A percentile compares a stretch with the other conserved stretches of the same genome.
Conservation (phyloP, 371 early-diverging fungal genomes). For the Syncephalastrum contaminatum region DNA sequence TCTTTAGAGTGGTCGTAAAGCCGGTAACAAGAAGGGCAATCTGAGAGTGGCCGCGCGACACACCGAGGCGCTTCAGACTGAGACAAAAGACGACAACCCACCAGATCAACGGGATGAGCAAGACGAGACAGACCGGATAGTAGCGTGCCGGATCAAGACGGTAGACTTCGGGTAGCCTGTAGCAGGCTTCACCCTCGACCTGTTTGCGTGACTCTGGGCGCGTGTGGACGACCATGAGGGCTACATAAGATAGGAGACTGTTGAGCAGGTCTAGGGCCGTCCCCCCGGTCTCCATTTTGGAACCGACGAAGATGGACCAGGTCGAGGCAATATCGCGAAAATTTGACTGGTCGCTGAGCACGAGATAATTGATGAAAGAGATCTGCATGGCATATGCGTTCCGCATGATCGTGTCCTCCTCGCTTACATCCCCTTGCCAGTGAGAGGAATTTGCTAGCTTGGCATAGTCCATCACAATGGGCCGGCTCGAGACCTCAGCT, state of each 20-base stretch:
- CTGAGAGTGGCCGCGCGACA: slow-evolving; percentile 4
- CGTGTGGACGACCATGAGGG: no score
- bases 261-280: no score
- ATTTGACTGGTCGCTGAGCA: no score
- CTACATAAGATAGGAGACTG: no score
- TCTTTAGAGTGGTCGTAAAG: neutral
- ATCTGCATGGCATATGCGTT: slow-evolving; percentile 13
- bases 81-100: neutral
- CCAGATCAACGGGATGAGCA: slow-evolving; percentile 4
- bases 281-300: no score
- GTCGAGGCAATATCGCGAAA: no score
- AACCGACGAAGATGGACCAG: no score
- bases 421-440: neutral
- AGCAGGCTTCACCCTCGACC: no score
- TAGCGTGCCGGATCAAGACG: no score
- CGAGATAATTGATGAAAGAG: neutral
- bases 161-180: neutral
- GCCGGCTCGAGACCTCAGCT: neutral
- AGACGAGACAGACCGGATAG: neutral
- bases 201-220: no score
- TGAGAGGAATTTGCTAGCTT: slow-evolving; percentile 2
- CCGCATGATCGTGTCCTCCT: neutral
- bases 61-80: slow-evolving; percentile 7
- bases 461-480: slow-evolving; percentile 8
- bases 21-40: slow-evolving; percentile 5